Evolutionary conservation across 1,284 basidiomycete species (phyloP), one percentile per base, ranked within the genome.

Genomic region (Trametes hirsuta): DNA sequence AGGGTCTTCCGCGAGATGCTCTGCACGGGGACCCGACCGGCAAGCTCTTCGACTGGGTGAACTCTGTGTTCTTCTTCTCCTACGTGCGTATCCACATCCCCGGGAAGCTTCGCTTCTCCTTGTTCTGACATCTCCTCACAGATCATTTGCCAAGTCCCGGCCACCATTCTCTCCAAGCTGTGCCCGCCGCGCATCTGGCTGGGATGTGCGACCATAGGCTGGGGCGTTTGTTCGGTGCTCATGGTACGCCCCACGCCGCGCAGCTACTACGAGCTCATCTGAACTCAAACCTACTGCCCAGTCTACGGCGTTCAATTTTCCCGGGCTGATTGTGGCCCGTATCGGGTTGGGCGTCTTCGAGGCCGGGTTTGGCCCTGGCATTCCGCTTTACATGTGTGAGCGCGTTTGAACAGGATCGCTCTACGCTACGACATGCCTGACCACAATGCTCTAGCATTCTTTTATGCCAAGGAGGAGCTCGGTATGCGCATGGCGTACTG

Each of bases 301-400:
- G 89, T 72, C 90, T 9, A 77, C 82, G 1, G 78, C 81, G 0
- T 87, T 82, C 66, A 79, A 82, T 67, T 85, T 88, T 63, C 72
- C 78, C 14, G 81, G 82, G 14, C 74, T 91, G 44, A 72, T 91
- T 48, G 74, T 82, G n/a, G 79, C 82, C 8, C 80, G 90, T 45
- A 65, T 91, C 44, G 80, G 81, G 49, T 76, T 91, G 12, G 90
- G 90, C 14, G 67, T 87, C 37, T 91, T 91, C 64, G 90, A 92
- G 71, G 84, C 90, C 1, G 83, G 84, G 2, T 91, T 92, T 65
- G 88, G 84, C 0, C 89, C 90, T 6, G 85, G 81, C 0, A 87
- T 91, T 37, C 87, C 88, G 15, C 74, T 92, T 2, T 92, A 92
- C 71, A 84, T 87, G 64, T 88, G 89, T 90, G 67, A 61, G 84